Percentiles rank a stretch among this genome's conserved stretches.
Evolutionary conservation across 306 rosid genomes (phyloP).

Genomic region (Arachis stenosperma): DNA sequence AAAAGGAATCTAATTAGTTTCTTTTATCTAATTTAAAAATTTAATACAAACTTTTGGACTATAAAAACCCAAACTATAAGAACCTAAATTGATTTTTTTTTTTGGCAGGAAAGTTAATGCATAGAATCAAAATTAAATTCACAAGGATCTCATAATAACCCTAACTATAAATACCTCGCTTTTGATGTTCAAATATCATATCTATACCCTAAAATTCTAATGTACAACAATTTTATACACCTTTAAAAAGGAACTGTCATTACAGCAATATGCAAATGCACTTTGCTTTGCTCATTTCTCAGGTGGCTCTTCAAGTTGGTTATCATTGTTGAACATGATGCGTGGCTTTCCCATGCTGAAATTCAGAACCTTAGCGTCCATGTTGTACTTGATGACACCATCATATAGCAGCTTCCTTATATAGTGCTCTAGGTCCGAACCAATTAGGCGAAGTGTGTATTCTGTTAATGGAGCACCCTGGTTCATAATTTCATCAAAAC

Average conservation of each 20-base stretch:
- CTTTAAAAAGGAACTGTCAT: constrained; percentile 27
- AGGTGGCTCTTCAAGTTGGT: constrained; percentile 51
- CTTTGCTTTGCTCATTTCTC: constrained; percentile 33
- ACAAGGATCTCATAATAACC: no score
- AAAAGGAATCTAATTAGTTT: no score
- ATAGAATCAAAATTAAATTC: no score
- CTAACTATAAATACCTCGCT: no score
- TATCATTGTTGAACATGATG: constrained; percentile 65
- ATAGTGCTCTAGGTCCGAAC: constrained; percentile 86
- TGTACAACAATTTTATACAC: constrained; percentile 2
- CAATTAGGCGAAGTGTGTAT: constrained; percentile 88
- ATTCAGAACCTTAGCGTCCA: constrained; percentile 84
- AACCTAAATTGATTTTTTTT: no score
- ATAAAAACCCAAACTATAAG: no score
- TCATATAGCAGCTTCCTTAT: constrained; percentile 50
- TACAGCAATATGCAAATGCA: constrained; percentile 4
- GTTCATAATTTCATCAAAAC: constrained; percentile 30
- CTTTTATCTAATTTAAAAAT: no score
- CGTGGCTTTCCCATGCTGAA: constrained; percentile 99
- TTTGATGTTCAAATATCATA: no score
- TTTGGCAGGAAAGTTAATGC: no score
- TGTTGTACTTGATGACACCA: constrained; percentile 60
- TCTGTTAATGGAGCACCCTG: constrained; percentile 93
- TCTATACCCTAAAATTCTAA: neutral
- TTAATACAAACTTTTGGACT: no score